Evolutionary conservation across 2,329 filamentous ascomycete species (phyloP), one percentile per base, ranked within the genome.

Genomic region (Venturiaceae sp.): DNA sequence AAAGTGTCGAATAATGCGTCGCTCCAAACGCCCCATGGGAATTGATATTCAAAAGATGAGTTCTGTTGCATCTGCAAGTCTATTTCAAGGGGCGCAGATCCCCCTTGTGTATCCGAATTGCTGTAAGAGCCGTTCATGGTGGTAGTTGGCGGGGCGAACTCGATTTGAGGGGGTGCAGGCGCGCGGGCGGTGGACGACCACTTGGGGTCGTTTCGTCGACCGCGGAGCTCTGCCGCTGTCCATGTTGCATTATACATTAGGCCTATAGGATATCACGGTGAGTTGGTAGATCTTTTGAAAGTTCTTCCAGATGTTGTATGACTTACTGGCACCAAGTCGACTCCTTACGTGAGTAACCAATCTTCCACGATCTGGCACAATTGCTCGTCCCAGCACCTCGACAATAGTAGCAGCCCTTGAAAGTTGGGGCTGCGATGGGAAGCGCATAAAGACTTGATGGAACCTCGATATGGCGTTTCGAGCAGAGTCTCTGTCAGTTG

Each of bases 1-100:
- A 59, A 52, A 7, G 59, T 53, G 33, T 61, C 60, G 58, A 57
- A 61, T 32, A 53, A 14, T n/a, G 21, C 28, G 34, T 61, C 58
- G 39, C 58, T 37, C 60, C 60, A 61, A 16, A 60, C 33, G 14
- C 60, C 60, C 60, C 60, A 61, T 5, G 60, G 60, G 32, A 61
- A 60, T 14, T 53, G 26, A 21, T 50, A 23, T 14, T 46, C 23
- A 16, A 19, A 39, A 14, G 41, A 19, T 5, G 50, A 34, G 32
- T 55, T 23, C n/a, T 54, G 14, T 3, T 32, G 30, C 23, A 36
- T 58, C 9, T 21, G 33, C 8, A 57, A 7, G 14, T 36, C 36
- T 23, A 41, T 16, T 4, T n/a, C 14, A 8, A 30, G 11, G 3
- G 5, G 44, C 8, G n/a, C 8, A n/a, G 7, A 16, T 6, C 26